Evolutionary conservation across 352 stramenopile species (phyloP).

Genomic region (Phytopythium oedochilum): DNA sequence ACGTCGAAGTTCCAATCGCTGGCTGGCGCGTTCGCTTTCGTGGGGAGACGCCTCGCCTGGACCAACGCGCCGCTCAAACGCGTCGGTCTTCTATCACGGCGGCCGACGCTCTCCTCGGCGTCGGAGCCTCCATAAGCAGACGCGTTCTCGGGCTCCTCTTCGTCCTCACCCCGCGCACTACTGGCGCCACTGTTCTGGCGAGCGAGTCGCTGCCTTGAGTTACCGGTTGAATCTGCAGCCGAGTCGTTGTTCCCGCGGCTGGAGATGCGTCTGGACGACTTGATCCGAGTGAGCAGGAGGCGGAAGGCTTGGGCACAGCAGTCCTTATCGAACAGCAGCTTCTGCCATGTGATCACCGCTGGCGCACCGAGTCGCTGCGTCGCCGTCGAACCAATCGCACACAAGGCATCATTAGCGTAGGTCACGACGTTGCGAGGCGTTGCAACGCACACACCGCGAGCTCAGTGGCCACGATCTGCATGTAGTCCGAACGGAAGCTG

Average conservation of each 20-base stretch:
- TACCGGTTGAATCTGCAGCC: background rate
- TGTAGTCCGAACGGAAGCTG: slow-evolving; percentile 49
- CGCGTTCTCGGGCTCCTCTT: slow-evolving; percentile 9
- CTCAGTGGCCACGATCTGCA: slow-evolving; percentile 41
- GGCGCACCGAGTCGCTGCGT: slow-evolving; percentile 45
- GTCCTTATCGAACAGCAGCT: slow-evolving; percentile 62
- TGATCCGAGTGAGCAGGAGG: slow-evolving; percentile 54
- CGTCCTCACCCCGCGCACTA: slow-evolving; percentile 8
- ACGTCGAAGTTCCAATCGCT: slow-evolving; percentile 34
- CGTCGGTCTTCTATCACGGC: background rate
- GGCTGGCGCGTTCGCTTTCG: background rate
- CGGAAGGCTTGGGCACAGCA: slow-evolving; percentile 54
- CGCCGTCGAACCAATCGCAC: background rate
- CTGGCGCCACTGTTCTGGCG: background rate
- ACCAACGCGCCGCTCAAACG: slow-evolving; percentile 4
- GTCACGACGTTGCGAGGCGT: background rate
- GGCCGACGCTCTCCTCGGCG: background rate
- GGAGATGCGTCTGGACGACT: slow-evolving; percentile 30
- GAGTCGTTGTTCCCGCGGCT: slow-evolving; percentile 5
- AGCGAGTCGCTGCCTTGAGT: background rate
- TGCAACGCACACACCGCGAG: slow-evolving; percentile 38
- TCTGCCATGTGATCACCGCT: slow-evolving; percentile 56
- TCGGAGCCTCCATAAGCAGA: background rate
- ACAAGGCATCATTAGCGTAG: background rate
- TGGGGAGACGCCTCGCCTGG: background rate